Conservation (phyloP, 192 early-diverging fungal species). For the Oehlia diaphana region DNA sequence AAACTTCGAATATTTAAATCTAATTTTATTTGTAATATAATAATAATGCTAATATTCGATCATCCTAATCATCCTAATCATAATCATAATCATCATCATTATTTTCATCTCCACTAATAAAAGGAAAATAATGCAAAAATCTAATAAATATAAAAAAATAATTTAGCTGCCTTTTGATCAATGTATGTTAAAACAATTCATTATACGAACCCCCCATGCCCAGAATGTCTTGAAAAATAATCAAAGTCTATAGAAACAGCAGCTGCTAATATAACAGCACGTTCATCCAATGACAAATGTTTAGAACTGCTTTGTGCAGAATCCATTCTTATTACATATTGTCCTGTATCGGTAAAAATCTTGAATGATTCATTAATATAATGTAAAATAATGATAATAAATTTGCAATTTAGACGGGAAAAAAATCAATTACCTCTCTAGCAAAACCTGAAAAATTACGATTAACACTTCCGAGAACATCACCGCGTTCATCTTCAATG, state of each 20-base stretch:
- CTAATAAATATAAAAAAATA: too few species aligned
- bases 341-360: conserved; percentile 86
- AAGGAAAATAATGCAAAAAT: too few species aligned
- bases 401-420: not conserved
- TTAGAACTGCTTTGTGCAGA: conserved; percentile 30
- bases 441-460: conserved; percentile 84
- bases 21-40: too few species aligned
- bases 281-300: conserved; percentile 71
- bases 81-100: too few species aligned
- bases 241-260: conserved; percentile 89
- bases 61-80: too few species aligned
- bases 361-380: conserved; percentile 21
- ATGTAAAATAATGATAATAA: too few species aligned
- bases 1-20: too few species aligned
- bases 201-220: conserved; percentile 34
- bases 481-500: conserved; percentile 56
- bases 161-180: too few species aligned
- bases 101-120: too few species aligned
- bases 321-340: conserved; percentile 80
- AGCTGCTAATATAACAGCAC: conserved; percentile 77
- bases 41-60: too few species aligned
- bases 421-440: conserved; percentile 48
- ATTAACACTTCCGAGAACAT: conserved; percentile 61
- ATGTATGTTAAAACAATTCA: not conserved
- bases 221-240: conserved; percentile 79